Percentiles rank a stretch among this genome's conserved stretches.
phyloP scores from a whole-genome alignment of 257 asterid genomes.

The Cinchona pubescens region DNA sequence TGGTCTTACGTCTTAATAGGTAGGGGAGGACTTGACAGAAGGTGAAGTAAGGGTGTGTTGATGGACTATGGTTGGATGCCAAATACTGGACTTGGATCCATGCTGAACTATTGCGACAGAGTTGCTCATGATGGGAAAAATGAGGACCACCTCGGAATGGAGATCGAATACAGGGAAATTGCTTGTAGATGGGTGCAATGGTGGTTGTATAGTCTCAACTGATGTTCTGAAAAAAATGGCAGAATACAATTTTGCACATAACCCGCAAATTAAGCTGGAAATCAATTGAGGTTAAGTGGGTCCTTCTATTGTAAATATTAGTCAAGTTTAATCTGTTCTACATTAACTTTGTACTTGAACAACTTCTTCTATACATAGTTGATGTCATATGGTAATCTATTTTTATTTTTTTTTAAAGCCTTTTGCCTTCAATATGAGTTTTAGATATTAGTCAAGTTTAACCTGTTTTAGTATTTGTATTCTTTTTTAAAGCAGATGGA shows the following conservation, averaged over 20 bases:
- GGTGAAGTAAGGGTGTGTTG: conserved; percentile 86
- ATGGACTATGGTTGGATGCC: conserved; percentile 79
- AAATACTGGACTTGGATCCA: conserved; percentile 76
- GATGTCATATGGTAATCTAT: too few relatives aligned
- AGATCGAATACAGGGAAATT: conserved; percentile 70
- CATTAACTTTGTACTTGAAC: too few relatives aligned
- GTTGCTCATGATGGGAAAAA: conserved; percentile 69
- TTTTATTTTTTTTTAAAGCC: too few relatives aligned
- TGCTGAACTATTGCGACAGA: conserved; percentile 86
- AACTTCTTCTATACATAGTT: too few relatives aligned
- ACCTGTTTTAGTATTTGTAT: too few relatives aligned
- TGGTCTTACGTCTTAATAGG: conserved; percentile 38
- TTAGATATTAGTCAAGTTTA: too few relatives aligned
- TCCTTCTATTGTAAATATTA: conserved; percentile 11
- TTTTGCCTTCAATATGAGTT: too few relatives aligned
- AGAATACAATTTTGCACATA: conserved; percentile 33
- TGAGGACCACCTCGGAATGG: conserved; percentile 79
- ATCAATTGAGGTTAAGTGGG: conserved; percentile 25
- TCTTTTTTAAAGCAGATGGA: too few relatives aligned
- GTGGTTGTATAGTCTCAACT: conserved; percentile 49
- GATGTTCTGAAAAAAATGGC: conserved; percentile 32
- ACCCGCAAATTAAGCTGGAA: conserved; percentile 50
- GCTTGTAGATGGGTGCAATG: conserved; percentile 74
- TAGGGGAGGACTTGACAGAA: conserved; percentile 77
- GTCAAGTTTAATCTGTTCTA: not conserved